Conservation (phyloP, 164 flowering plant species). For the Magnolia sinica region DNA sequence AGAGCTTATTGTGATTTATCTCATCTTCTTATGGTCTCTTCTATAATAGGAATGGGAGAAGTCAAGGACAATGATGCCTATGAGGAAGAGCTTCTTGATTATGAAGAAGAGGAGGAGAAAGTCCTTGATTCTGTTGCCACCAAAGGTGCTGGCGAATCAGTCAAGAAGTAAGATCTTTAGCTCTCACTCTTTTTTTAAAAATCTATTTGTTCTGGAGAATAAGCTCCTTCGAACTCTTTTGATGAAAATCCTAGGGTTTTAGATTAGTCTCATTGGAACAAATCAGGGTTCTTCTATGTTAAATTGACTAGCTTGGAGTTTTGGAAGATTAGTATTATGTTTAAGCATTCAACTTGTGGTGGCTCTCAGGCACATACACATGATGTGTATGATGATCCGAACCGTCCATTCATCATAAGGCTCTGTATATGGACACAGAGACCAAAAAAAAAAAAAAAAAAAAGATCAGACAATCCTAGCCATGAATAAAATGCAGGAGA, state of each 20-base stretch:
- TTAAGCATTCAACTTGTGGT: too few species aligned
- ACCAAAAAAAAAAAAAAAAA: too few species aligned
- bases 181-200: not conserved
- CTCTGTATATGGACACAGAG: too few species aligned
- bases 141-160: slow-evolving; percentile 71
- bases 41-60: slow-evolving; percentile 51
- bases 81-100: slow-evolving; percentile 98
- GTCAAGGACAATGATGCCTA: slow-evolving; percentile 75
- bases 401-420: too few species aligned
- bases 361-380: too few species aligned
- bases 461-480: too few species aligned
- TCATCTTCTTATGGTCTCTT: not conserved
- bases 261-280: not conserved
- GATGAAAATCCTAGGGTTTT: not conserved
- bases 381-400: too few species aligned
- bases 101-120: slow-evolving; percentile 91
- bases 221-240: not conserved
- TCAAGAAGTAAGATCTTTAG: slow-evolving; percentile 57
- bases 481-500: too few species aligned
- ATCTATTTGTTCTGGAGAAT: not conserved
- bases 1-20: not conserved
- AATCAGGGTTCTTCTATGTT: too few species aligned
- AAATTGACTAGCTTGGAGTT: too few species aligned
- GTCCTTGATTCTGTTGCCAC: slow-evolving; percentile 59
- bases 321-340: too few species aligned